Evolutionary conservation across 345 rosid species (phyloP), one percentile per base, ranked within the genome.

Genomic region (Capsella bursapastoris): DNA sequence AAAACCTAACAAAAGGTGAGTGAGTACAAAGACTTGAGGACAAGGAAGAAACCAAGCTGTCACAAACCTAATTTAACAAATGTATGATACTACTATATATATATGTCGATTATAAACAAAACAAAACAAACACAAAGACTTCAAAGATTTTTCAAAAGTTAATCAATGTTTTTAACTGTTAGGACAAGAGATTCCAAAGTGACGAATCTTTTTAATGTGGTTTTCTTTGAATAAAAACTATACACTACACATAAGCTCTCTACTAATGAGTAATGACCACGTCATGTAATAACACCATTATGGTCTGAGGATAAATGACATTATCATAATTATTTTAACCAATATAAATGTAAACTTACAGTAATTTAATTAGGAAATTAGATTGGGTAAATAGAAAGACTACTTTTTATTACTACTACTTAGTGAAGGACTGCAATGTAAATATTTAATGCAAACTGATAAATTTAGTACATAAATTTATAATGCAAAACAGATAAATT

Each of bases 1-100:
- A 65, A 77, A 77, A 77, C 80, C 76, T 77, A 71, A 64, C 76
- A 78, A 77, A 65, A 71, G 73, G 49, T 14, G 15, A 58, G 49
- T 14, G 15, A 58, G 57, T 71, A 71, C 81, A 66, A 71, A 52
- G 68, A 78, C 76, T 71, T 64, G 32, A 41, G 76, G 72, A 65
- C 76, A 78, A 71, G 57, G 60, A 66, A 49, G 51, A 48, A 41
- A 57, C 18, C 47, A 78, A 71, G 77, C 64, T 78, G 81, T 78
- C 72, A 71, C 72, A 40, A 22, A 49, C 43, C 51, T 60, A 75
- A 35, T 76, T 22, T 59, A 53, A 69, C 70, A 60, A 22, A 75
- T 68, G 49, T 53, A 18, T 52, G 73, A 22, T 14, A 25, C 18
- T 22, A 22, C 25, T 22, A 22, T 22, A 22, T 32, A 22, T 32